phyloP scores from a whole-genome alignment of 1,284 basidiomycete species.

The Pseudozyma hubeiensis region DNA sequence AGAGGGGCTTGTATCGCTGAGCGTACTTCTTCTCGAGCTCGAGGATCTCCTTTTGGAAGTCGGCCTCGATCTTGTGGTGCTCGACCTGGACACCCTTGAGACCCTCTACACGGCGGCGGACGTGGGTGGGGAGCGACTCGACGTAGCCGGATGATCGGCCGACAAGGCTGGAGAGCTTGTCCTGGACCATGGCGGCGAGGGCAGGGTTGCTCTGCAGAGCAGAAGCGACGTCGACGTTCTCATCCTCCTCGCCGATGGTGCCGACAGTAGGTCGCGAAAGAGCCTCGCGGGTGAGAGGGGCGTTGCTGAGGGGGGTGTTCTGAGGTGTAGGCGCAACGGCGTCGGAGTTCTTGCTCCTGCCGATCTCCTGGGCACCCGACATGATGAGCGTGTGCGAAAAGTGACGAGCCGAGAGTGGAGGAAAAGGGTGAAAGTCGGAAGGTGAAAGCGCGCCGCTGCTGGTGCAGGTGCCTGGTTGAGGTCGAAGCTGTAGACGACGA shows the following conservation, averaged over 20 bases:
- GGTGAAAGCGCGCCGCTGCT: not conserved
- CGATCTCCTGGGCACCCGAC: constrained; percentile 54
- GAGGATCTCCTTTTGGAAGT: constrained; percentile 95
- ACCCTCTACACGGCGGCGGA: constrained; percentile 88
- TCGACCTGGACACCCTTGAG: constrained; percentile 94
- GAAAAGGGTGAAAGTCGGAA: not conserved
- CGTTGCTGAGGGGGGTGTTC: constrained; percentile 81
- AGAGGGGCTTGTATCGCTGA: constrained; percentile 84
- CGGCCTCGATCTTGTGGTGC: constrained; percentile 90
- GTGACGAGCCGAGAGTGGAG: not conserved
- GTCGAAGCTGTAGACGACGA: constrained; percentile 3
- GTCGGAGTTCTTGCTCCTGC: constrained; percentile 60
- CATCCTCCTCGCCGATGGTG: constrained; percentile 67
- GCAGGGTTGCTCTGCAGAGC: constrained; percentile 65
- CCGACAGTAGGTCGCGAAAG: constrained; percentile 74
- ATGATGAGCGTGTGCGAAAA: constrained; percentile 13
- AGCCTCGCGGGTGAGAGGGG: constrained; percentile 76
- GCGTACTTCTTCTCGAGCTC: constrained; percentile 99
- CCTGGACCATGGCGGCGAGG: constrained; percentile 69
- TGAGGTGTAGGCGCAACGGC: constrained; percentile 79
- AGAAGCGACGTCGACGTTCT: constrained; percentile 52
- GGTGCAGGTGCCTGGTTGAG: constrained; percentile 1
- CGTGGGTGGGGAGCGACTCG: constrained; percentile 83
- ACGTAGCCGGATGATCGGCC: constrained; percentile 86
- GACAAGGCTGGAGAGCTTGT: constrained; percentile 75